A percentile compares a stretch with the other conserved stretches of the same genome.
These are phyloP conservation scores for Penicillium riverlandense DNA, from an alignment of 495 filamentous ascomycete species.

Conservation along the genomic window DNA sequence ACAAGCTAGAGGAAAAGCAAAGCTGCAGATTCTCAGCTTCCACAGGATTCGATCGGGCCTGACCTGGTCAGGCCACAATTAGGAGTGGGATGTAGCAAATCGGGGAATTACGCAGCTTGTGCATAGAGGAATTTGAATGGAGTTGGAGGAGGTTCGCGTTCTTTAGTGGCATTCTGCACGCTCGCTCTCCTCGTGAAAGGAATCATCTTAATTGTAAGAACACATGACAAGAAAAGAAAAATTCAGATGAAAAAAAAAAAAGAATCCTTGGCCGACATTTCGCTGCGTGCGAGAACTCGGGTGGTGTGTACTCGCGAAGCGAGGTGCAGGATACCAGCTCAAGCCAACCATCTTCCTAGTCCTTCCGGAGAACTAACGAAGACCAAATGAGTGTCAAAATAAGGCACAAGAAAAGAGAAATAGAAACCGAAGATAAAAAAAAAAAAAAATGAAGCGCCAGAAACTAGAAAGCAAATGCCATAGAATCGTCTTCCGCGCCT, in stretches of 20 bases:
- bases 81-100: constrained; percentile 23
- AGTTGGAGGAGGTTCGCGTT: not conserved
- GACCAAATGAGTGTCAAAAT: not conserved
- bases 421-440: constrained; percentile 7
- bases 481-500: constrained; percentile 12
- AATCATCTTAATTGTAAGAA: not conserved
- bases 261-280: not conserved
- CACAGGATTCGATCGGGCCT: too few species aligned
- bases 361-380: constrained; percentile 2
- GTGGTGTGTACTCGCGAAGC: not conserved
- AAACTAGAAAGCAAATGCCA: constrained; percentile 4
- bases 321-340: not conserved
- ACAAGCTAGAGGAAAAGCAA: too few species aligned
- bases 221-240: constrained; percentile 1
- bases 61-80: constrained; percentile 5
- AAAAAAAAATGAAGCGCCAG: constrained; percentile 1
- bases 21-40: too few species aligned
- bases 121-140: not conserved
- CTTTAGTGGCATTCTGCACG: constrained; percentile 14
- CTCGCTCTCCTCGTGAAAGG: not conserved
- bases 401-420: not conserved
- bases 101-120: constrained; percentile 13
- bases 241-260: not conserved
- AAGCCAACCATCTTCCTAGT: not conserved
- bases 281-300: not conserved